Evolutionary conservation across 106 monocot genomes (phyloP), one percentile per base, ranked within the genome.

Genomic region (Chionographis japonica): DNA sequence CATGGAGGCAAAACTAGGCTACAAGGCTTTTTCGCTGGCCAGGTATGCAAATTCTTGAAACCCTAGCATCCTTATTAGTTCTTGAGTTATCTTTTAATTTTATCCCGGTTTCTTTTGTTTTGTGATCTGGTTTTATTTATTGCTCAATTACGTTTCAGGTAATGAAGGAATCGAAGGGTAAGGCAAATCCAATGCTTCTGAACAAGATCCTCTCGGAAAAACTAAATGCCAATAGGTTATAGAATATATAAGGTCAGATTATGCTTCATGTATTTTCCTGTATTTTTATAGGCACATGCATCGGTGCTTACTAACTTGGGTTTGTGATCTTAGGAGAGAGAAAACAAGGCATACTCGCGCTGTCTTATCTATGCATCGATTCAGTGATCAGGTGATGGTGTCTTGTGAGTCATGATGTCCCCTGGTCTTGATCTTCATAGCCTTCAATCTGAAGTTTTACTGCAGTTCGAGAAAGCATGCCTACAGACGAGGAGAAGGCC

Each of bases 81-180:
- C 37, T 57, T 50, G 16, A 42, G 18, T 68, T 2, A 3, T 43
- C 40, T 61, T 55, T 38, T 67, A 42, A 42, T 16, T 61, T 40
- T 42, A 66, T 70, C 7, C 9, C 7, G 3, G n/a, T 16, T 52
- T 39, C 37, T 27, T 8, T 3, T 62, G 50, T 60, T 19, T 8
- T 3, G 17, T 53, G 37, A 36, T 49, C 37, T 13, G 38, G 3
- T 46, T 42, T 60, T 8, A 46, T 18, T 7, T n/a, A 10, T 43
- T 35, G 27, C 12, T 51, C 16, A 49, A 40, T 61, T 8, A 70
- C 35, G 63, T 54, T 72, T 38, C 70, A 97, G 95, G 86, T 86
- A 71, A 97, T 97, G 95, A 92, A 89, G 70, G 84, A 71, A 72
- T 97, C 95, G 2, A 97, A 97, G 72, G 95, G 95, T 3, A 97